These are phyloP conservation scores for Neonectria sp. DNA, from an alignment of 2,329 filamentous ascomycete species.

Conservation along the genomic window DNA sequence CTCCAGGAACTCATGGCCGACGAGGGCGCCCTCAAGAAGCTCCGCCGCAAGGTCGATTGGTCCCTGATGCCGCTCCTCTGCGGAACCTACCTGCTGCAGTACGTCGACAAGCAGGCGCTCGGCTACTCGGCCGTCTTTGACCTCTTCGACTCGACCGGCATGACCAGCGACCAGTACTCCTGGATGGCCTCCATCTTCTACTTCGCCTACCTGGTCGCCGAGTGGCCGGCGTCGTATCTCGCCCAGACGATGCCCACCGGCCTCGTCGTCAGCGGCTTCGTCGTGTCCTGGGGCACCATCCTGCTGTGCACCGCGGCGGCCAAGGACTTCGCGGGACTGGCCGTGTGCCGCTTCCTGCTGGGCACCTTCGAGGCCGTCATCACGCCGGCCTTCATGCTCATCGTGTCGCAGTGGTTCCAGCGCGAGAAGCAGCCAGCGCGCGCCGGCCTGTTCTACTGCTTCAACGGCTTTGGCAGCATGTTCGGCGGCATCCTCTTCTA, in stretches of 20 bases:
- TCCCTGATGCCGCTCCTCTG: slow-evolving; percentile 66
- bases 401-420: slow-evolving; percentile 65
- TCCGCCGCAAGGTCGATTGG: slow-evolving; percentile 63
- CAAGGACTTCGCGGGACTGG: slow-evolving; percentile 60
- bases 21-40: slow-evolving; percentile 45
- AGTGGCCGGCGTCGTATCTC: slow-evolving; percentile 56
- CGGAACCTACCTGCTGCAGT: slow-evolving; percentile 66
- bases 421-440: slow-evolving; percentile 63
- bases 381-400: slow-evolving; percentile 66
- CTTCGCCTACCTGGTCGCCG: slow-evolving; percentile 62
- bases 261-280: slow-evolving; percentile 53
- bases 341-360: slow-evolving; percentile 62
- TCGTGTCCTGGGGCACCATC: slow-evolving; percentile 56
- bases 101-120: slow-evolving; percentile 70
- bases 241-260: slow-evolving; percentile 54
- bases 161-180: slow-evolving; percentile 63
- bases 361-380: slow-evolving; percentile 65
- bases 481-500: slow-evolving; percentile 65
- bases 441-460: slow-evolving; percentile 57
- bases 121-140: slow-evolving; percentile 71
- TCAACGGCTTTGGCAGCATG: slow-evolving; percentile 63
- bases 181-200: slow-evolving; percentile 72
- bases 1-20: slow-evolving; percentile 45
- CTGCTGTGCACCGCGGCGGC: slow-evolving; percentile 61
- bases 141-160: slow-evolving; percentile 64